Evolutionary conservation across 768 basidiomycete species (phyloP), one percentile per base, ranked within the genome.

Genomic region (Lyophyllum shimeji): DNA sequence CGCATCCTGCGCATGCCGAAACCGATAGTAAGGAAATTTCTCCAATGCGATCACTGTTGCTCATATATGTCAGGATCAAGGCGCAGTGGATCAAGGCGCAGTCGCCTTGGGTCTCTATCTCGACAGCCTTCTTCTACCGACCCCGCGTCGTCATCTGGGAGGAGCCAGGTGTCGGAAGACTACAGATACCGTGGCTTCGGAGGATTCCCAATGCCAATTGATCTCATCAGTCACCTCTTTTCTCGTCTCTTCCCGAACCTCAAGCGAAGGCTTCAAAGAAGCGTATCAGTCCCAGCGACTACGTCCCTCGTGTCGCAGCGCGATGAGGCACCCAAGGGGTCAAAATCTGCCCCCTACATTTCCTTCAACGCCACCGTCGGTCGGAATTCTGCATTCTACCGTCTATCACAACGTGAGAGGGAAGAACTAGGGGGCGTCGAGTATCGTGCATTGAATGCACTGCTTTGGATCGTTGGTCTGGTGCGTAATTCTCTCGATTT

Each of bases 401-500:
- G 70, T 60, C 71, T 96, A 52, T 90, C 86, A 0, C 77, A 81
- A 20, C 91, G 94, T 45, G 90, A 98, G 65, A 74, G 91, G 62
- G 94, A 96, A 61, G 93, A 97, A 68, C 74, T 98, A 3, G 95
- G 95, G 3, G 95, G 96, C 18, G 89, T 97, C 6, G 96, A 99
- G 68, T 98, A 91, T 66, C 81, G 94, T 9, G 90, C 89, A 15
- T 72, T 97, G 60, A 87, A 86, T 43, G 82, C 87, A 1, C 69
- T 97, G 50, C 73, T 94, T 8, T 95, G 90, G 89, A 81, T 95
- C 53, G 83, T 96, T 34, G 80, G 80, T 11, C 67, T 73, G 33
- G 93, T 95, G 66, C 65, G 90, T 78, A 27, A 34, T 45, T n/a
- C 8, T 9, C 37, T 15, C 49, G 60, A 20, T 58, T 34, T 5